Evolutionary conservation across 768 basidiomycete genomes (phyloP).

Genomic region (Trametes meyenii): DNA sequence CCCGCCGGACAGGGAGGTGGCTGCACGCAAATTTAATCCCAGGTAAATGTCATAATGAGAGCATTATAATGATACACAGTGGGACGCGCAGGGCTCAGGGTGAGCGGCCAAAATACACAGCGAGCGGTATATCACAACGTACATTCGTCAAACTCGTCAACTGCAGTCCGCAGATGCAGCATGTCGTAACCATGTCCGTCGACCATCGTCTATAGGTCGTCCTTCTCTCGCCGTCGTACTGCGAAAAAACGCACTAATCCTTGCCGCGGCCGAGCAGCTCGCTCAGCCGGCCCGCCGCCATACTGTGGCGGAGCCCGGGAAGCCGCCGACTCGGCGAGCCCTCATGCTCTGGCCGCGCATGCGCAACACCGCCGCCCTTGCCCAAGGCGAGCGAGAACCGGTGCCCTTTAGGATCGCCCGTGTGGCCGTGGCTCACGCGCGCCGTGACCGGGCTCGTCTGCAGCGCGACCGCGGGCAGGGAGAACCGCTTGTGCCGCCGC

Average conservation of each 20-base stretch:
- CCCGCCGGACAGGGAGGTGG: too few species aligned
- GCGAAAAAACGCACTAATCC: not conserved
- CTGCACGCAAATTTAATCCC: too few species aligned
- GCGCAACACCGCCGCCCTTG: slow-evolving; percentile 14
- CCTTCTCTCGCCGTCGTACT: not conserved
- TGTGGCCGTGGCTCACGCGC: slow-evolving; percentile 40
- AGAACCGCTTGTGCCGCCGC: slow-evolving; percentile 68
- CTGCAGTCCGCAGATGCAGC: not conserved
- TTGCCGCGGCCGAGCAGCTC: slow-evolving; percentile 48
- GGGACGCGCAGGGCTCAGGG: not conserved
- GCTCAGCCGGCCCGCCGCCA: slow-evolving; percentile 56
- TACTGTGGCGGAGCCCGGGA: slow-evolving; percentile 37
- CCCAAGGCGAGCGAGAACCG: slow-evolving; percentile 67
- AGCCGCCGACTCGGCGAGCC: slow-evolving; percentile 23
- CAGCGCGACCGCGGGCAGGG: slow-evolving; percentile 74
- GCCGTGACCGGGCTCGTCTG: slow-evolving; percentile 74
- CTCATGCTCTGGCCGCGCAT: slow-evolving; percentile 25
- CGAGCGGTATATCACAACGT: not conserved
- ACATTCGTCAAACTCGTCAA: not conserved
- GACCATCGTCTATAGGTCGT: not conserved
- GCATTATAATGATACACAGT: not conserved
- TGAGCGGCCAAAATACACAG: not conserved
- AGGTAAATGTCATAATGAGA: not conserved
- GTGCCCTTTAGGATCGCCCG: slow-evolving; percentile 42
- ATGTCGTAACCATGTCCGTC: not conserved